A percentile compares a stretch with the other conserved stretches of the same genome.
Evolutionary conservation across 305 asterid genomes (phyloP).

Genomic region (Fraxinus xanthoxyloides): DNA sequence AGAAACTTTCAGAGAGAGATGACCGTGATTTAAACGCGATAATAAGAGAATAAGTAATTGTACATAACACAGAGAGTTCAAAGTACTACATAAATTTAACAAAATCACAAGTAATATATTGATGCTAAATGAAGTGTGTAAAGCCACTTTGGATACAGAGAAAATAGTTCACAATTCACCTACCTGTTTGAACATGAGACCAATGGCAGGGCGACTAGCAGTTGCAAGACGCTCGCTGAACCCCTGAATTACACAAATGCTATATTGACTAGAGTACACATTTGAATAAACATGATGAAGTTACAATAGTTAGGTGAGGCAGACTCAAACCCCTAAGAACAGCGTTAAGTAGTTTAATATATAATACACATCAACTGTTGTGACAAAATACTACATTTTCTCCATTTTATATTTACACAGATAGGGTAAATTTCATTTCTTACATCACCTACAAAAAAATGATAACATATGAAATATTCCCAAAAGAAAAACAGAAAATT

Average conservation of each 20-base stretch:
- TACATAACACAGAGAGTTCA: neutral
- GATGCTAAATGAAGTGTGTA: neutral
- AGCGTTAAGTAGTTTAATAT: neutral
- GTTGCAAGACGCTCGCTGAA: slow-evolving; percentile 87
- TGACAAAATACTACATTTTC: neutral
- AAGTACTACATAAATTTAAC: neutral
- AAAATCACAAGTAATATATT: neutral
- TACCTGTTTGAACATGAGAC: slow-evolving; percentile 89
- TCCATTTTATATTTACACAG: neutral
- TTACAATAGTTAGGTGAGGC: neutral
- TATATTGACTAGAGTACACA: neutral
- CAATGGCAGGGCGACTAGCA: slow-evolving; percentile 82
- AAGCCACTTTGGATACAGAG: neutral
- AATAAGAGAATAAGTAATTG: neutral
- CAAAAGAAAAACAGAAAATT: neutral
- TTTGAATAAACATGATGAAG: neutral
- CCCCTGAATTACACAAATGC: slow-evolving; percentile 54
- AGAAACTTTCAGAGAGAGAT: neutral
- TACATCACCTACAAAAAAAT: neutral
- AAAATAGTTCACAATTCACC: neutral
- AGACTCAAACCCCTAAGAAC: slow-evolving; percentile 4
- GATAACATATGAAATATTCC: neutral
- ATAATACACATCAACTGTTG: neutral
- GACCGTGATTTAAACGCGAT: neutral
- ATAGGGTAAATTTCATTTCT: neutral